Base-by-base conservation (phyloP, 192 early-diverging fungal genomes). In the Backusella liffmaniae region DNA sequence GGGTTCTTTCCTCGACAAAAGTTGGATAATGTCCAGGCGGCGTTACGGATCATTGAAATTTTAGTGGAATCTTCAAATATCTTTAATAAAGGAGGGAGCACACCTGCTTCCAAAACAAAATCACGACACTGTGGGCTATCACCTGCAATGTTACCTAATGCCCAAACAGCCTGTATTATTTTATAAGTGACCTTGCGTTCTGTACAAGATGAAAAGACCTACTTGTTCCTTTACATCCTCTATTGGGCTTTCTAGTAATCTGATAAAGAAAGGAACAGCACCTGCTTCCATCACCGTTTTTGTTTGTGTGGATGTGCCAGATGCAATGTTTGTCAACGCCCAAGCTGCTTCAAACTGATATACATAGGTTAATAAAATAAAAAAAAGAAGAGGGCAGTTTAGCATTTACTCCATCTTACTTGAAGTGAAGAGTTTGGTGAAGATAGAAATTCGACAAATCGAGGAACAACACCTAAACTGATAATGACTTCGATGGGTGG, bases 401-500 rank as follows among this genome's bases (percentile, higher is more conserved):
- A 32, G 32, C 32, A 32, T 32, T 32, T 32, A 32, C 3, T 32
- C 32, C 32, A 32, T 32, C 73, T 35, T 77, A 93, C 94, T 88
- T 98, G 97, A 75, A 99, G 89, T 67, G 92, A 81, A 18, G 94
- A 87, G 78, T 97, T 90, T 23, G 89, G 85, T 65, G 96, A 96
- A 56, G 88, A 82, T 78, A 99, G 84, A 79, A 98, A 97, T 86
- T 97, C 93, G 44, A 99, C 96, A 86, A 99, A 98, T 49, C 91
- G 88, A 9, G 96, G 94, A 41, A 99, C 94, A 32, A 97, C 97
- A 15, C 94, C 94, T 80, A 92, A 94, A 74, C 86, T 87, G 76
- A 99, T 98, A 73, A 98, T 96, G 82, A 98, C 92, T 70, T 95
- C 95, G 80, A 99, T 99, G 26, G 98, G 98, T 51, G 97, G 98